A percentile compares a stretch with the other conserved stretches of the same genome.
Evolutionary conservation across 257 asterid species (phyloP).

Genomic region (Perilla frutescens): DNA sequence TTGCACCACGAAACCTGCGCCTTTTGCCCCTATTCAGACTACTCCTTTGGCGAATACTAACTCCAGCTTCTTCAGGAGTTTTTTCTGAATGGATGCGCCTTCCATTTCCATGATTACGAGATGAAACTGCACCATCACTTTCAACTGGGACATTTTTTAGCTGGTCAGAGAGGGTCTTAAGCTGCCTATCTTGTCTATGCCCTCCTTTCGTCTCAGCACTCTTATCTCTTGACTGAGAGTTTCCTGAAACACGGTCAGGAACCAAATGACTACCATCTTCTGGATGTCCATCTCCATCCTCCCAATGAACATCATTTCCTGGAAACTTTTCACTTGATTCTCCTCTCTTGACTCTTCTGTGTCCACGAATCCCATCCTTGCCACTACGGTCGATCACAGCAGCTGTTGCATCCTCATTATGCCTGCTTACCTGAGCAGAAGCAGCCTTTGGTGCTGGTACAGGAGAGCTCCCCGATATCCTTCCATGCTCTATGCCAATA

Average conservation of each 20-base stretch:
- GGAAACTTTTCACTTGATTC: conserved; percentile 51
- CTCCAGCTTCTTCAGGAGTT: conserved; percentile 45
- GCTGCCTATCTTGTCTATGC: conserved; percentile 45
- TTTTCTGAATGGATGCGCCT: conserved; percentile 42
- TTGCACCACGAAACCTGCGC: conserved; percentile 78
- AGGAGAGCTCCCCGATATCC: conserved; percentile 58
- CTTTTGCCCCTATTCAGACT: conserved; percentile 60
- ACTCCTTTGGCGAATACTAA: conserved; percentile 41
- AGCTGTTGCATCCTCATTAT: conserved; percentile 38
- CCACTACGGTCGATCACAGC: conserved; percentile 45
- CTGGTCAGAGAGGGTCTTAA: conserved; percentile 65
- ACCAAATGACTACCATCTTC: conserved; percentile 40
- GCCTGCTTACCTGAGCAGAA: conserved; percentile 38
- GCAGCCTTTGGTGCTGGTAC: conserved; percentile 27
- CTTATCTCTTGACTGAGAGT: conserved; percentile 50
- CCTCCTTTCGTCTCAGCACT: conserved; percentile 41
- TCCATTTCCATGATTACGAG: conserved; percentile 48
- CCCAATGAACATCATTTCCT: conserved; percentile 44
- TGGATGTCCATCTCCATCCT: conserved; percentile 40
- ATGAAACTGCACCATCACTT: conserved; percentile 67
- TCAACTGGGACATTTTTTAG: conserved; percentile 56
- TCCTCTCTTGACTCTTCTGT: conserved; percentile 51
- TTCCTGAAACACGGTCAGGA: conserved; percentile 46
- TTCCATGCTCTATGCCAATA: conserved; percentile 54
- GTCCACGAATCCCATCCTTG: conserved; percentile 51